Evolutionary conservation across 257 asterid genomes (phyloP).

Genomic region (Ilex asprella): DNA sequence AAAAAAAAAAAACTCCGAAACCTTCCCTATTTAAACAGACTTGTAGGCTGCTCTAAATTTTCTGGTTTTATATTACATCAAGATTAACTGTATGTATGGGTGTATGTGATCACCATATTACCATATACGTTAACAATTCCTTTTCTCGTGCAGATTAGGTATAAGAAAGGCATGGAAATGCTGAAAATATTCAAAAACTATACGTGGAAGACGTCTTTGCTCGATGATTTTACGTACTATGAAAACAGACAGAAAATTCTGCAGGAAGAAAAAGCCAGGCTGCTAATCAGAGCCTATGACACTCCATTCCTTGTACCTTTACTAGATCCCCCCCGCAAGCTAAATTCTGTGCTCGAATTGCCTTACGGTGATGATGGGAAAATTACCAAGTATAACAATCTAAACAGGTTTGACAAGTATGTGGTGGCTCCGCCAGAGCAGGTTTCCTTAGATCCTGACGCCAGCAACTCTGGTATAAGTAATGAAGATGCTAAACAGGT

Average conservation of each 20-base stretch:
- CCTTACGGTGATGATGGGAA: slow-evolving; percentile 27
- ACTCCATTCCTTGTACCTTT: slow-evolving; percentile 45
- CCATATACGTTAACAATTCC: not conserved
- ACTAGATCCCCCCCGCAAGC: slow-evolving; percentile 60
- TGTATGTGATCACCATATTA: too few relatives aligned
- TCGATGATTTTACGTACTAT: slow-evolving; percentile 85
- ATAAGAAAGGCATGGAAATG: slow-evolving; percentile 80
- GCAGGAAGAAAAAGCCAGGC: slow-evolving; percentile 68
- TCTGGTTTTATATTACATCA: too few relatives aligned
- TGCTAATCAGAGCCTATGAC: slow-evolving; percentile 45
- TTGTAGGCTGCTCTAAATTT: too few relatives aligned
- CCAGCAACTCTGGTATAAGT: slow-evolving; percentile 4
- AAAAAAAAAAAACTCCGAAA: too few relatives aligned
- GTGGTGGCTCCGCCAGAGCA: slow-evolving; percentile 11
- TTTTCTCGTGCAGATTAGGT: slow-evolving; percentile 41
- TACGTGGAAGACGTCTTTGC: slow-evolving; percentile 56
- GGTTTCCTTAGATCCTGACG: slow-evolving; percentile 12
- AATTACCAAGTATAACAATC: slow-evolving; percentile 15
- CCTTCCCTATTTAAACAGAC: too few relatives aligned
- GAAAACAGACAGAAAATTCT: slow-evolving; percentile 71
- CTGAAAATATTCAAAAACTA: slow-evolving; percentile 53
- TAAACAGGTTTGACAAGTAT: slow-evolving; percentile 12
- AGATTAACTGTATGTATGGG: too few relatives aligned
- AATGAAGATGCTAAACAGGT: slow-evolving; percentile 12
- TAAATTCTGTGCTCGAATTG: slow-evolving; percentile 21